Evolutionary conservation across 495 filamentous ascomycete species (phyloP), one percentile per base, ranked within the genome.

Genomic region (Penicillium daleae): DNA sequence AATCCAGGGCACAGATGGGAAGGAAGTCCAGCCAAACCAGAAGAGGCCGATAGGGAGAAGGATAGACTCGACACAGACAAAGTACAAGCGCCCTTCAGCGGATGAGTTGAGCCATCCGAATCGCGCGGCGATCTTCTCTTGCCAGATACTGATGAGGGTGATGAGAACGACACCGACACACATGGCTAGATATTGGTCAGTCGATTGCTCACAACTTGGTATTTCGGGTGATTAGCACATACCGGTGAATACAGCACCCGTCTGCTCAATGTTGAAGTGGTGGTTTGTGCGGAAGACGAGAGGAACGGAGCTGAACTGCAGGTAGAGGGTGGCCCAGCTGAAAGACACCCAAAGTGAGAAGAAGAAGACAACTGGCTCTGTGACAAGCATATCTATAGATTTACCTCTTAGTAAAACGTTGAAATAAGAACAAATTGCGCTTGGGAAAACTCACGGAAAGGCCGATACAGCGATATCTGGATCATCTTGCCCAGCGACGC

Each of bases 301-400:
- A 0, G 93, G 92, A 27, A 98, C 84, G 5, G 87, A 88, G 32
- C 85, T 82, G 66, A 95, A 93, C 32, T 89, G 90, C 27, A 98
- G 80, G 74, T 97, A 97, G 0, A 98, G 83, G 0, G 96, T 85
- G 2, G 89, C 93, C 94, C 93, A 98, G 53, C 86, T 88, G 74
- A 97, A 97, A 7, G 92, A 81, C 5, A 91, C 86, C 94, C 94
- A 97, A 15, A 96, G 78, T 24, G 90, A 93, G 75, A 97, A 98
- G 79, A 90, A 96, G 78, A 97, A 97, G 21, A 97, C 92, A 13
- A 97, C 92, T 0, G 93, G 91, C 66, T 97, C 94, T 12, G 92
- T 97, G 67, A 91, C 77, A 24, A 98, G 88, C 32, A 98, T 82
- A 60, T 91, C 79, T 83, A 37, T 76, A n/a, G n/a, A 42, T 17